Percentiles rank a stretch among this genome's conserved stretches.
These are phyloP conservation scores for Geotrichum carabidarum DNA, from an alignment of 1,139 yeast species.

Conservation along the genomic window DNA sequence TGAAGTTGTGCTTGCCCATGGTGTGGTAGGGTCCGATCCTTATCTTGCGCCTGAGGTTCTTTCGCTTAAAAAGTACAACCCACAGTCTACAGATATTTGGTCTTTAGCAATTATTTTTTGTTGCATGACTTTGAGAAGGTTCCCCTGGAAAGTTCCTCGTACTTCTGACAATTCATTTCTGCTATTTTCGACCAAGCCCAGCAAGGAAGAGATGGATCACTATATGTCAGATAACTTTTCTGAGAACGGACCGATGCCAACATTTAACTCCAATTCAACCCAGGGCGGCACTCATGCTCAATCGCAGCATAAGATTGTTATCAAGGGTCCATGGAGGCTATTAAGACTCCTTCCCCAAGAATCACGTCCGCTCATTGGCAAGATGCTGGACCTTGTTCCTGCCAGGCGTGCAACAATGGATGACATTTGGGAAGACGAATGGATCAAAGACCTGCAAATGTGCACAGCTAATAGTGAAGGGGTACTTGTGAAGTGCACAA, in stretches of 20 bases:
- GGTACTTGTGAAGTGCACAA: constrained; percentile 43
- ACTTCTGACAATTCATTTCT: constrained; percentile 81
- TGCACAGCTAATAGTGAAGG: constrained; percentile 45
- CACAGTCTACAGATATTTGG: constrained; percentile 93
- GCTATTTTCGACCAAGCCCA: constrained; percentile 49
- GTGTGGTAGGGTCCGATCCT: constrained; percentile 97
- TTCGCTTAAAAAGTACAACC: constrained; percentile 67
- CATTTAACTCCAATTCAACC: neutral
- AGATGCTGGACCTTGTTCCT: constrained; percentile 71
- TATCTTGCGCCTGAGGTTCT: constrained; percentile 95
- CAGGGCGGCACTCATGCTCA: constrained; percentile 2
- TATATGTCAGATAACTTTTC: neutral
- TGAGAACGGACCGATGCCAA: constrained; percentile 9
- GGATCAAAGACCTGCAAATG: constrained; percentile 58
- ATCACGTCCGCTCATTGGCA: constrained; percentile 68
- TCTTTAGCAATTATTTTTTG: constrained; percentile 91
- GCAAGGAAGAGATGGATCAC: constrained; percentile 18
- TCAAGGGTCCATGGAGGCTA: constrained; percentile 78
- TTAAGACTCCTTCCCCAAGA: constrained; percentile 83
- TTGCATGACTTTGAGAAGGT: constrained; percentile 88
- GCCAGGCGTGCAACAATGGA: constrained; percentile 60
- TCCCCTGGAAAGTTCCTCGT: constrained; percentile 96
- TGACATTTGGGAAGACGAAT: constrained; percentile 62
- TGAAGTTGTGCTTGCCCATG: constrained; percentile 73
- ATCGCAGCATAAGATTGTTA: constrained; percentile 27